These are phyloP conservation scores for Hypoxylon sp. DNA, from an alignment of 2,329 filamentous ascomycete genomes.

Conservation along the genomic window DNA sequence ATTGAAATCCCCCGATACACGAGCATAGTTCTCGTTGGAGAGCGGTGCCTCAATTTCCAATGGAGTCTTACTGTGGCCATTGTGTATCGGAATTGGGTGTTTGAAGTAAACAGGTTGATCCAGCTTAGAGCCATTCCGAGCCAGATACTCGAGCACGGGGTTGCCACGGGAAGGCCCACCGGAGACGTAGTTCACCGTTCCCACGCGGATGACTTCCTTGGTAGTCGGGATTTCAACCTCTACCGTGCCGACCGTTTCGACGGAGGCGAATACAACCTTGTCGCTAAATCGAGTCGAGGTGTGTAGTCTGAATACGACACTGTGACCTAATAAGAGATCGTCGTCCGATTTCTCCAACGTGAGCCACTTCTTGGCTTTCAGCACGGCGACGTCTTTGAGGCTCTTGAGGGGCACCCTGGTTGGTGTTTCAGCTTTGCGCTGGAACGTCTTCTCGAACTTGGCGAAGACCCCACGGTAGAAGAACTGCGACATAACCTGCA, in stretches of 20 bases:
- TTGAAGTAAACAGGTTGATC: constrained; percentile 33
- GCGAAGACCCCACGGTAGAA: constrained; percentile 89
- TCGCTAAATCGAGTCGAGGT: constrained; percentile 92
- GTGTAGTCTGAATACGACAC: constrained; percentile 90
- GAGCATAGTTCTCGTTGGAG: constrained; percentile 42
- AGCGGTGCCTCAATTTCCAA: constrained; percentile 30
- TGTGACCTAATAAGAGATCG: constrained; percentile 77
- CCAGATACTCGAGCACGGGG: constrained; percentile 92
- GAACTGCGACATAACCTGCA: constrained; percentile 98
- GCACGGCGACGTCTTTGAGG: constrained; percentile 86
- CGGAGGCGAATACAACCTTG: constrained; percentile 84
- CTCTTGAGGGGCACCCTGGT: constrained; percentile 87
- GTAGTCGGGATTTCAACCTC: constrained; percentile 84
- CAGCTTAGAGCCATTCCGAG: constrained; percentile 75
- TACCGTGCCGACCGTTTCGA: constrained; percentile 89
- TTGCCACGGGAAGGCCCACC: constrained; percentile 77
- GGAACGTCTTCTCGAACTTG: constrained; percentile 96
- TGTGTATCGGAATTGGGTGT: constrained; percentile 30
- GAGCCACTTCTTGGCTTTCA: constrained; percentile 98
- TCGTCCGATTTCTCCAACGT: constrained; percentile 78
- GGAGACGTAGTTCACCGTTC: constrained; percentile 84
- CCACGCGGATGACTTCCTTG: constrained; percentile 94
- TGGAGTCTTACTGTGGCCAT: constrained; percentile 18
- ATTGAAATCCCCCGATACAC: constrained; percentile 50
- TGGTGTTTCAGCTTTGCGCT: constrained; percentile 90